Conservation (phyloP, 2,329 filamentous ascomycete species). For the Talaromyces albobiverticillius region DNA sequence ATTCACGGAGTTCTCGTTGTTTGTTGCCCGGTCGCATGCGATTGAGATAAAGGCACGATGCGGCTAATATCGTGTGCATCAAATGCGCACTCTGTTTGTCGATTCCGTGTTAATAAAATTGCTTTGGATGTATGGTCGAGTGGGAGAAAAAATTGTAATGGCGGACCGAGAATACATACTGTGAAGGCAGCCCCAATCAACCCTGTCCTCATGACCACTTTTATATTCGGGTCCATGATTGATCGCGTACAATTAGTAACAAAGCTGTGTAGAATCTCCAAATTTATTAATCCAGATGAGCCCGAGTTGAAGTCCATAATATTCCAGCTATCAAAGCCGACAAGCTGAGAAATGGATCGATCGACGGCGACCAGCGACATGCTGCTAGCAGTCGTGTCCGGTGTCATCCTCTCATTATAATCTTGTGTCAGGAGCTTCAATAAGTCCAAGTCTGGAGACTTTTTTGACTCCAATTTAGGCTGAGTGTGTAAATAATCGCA, state of each 20-base stretch:
- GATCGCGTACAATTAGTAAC: neutral
- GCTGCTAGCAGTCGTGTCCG: neutral
- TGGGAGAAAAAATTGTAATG: neutral
- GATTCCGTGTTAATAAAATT: neutral
- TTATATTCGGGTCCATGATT: conserved; percentile 7
- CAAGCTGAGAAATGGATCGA: neutral
- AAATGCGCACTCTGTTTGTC: conserved; percentile 3
- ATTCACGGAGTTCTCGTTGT: conserved; percentile 14
- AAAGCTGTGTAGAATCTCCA: conserved; percentile 6
- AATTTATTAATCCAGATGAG: conserved; percentile 5
- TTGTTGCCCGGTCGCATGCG: conserved; percentile 6
- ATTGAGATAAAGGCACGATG: conserved; percentile 12
- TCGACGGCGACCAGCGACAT: conserved; percentile 11
- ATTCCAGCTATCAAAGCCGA: neutral
- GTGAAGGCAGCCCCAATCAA: conserved; percentile 10
- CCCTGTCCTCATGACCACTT: conserved; percentile 9
- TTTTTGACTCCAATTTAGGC: neutral
- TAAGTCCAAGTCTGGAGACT: neutral
- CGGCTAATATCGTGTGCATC: conserved; percentile 13
- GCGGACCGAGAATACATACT: neutral
- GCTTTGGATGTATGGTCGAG: neutral
- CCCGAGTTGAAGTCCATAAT: neutral
- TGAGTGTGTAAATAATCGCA: conserved; percentile 10
- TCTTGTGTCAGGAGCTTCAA: neutral
- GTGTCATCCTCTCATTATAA: neutral